phyloP scores from a whole-genome alignment of 306 rosid genomes.

The Quercus dentata region DNA sequence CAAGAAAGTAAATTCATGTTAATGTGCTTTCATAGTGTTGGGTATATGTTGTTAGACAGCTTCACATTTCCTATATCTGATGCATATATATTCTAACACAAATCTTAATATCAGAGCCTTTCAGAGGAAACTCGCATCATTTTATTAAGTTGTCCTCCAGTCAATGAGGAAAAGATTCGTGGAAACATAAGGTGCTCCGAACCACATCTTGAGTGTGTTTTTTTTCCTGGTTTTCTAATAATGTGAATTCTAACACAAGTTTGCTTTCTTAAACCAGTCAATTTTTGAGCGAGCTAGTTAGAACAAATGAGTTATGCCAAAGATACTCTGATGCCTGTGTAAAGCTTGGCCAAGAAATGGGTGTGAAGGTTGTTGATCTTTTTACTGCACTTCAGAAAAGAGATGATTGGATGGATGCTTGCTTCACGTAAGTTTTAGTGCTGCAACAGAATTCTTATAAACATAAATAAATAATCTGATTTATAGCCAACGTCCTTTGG shows the following conservation, averaged over 20 bases:
- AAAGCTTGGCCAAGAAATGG: conserved; percentile 72
- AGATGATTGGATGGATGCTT: conserved; percentile 64
- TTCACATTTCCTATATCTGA: not conserved
- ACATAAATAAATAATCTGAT: no score
- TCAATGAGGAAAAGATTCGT: conserved; percentile 60
- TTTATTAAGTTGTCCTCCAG: conserved; percentile 80
- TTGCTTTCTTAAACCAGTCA: conserved; percentile 37
- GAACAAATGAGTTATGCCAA: conserved; percentile 83
- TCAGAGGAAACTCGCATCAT: conserved; percentile 66
- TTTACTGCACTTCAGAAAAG: conserved; percentile 63
- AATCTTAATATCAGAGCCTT: conserved; percentile 55
- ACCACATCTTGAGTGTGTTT: conserved; percentile 1
- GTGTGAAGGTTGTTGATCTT: conserved; percentile 70
- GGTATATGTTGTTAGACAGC: not conserved
- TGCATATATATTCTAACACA: conserved; percentile 30
- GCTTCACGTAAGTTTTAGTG: conserved; percentile 69
- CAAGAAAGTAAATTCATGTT: not conserved
- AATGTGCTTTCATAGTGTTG: not conserved
- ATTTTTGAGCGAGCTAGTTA: conserved; percentile 60
- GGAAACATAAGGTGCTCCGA: conserved; percentile 51
- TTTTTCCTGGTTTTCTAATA: conserved; percentile 9
- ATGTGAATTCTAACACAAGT: not conserved
- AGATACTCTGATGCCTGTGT: conserved; percentile 81
- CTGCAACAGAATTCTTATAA: no score
- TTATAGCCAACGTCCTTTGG: no score